phyloP scores from a whole-genome alignment of 208 protist species.

The Jaenimonas drosophilae region DNA sequence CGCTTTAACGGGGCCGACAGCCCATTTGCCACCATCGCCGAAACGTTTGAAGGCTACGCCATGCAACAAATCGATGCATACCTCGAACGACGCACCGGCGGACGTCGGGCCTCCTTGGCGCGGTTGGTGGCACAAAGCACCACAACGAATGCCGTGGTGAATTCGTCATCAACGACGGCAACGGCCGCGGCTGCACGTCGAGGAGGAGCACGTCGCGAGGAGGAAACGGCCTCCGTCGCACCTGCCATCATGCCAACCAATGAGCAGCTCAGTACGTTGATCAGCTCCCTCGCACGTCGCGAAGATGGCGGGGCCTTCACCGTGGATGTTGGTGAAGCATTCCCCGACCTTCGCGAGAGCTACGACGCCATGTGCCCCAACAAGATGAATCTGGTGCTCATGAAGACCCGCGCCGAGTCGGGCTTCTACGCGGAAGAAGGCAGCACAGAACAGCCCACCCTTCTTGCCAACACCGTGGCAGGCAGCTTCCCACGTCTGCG shows the following conservation, averaged over 20 bases:
- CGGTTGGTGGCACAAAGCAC: slow-evolving; percentile 15
- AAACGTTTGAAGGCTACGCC: slow-evolving; percentile 56
- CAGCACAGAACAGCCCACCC: slow-evolving; percentile 3
- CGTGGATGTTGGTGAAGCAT: slow-evolving; percentile 66
- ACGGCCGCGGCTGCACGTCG: slow-evolving; percentile 1
- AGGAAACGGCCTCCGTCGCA: neutral
- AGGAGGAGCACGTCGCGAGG: neutral
- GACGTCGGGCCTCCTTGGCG: slow-evolving; percentile 48
- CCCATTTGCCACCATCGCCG: slow-evolving; percentile 33
- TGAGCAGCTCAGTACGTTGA: slow-evolving; percentile 39
- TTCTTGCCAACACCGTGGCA: slow-evolving; percentile 48
- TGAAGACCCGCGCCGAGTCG: slow-evolving; percentile 37
- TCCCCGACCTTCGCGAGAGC: slow-evolving; percentile 49
- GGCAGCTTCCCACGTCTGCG: slow-evolving; percentile 44
- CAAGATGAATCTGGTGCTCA: slow-evolving; percentile 70
- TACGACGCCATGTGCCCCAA: slow-evolving; percentile 66
- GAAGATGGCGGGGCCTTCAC: slow-evolving; percentile 69
- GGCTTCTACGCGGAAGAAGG: slow-evolving; percentile 37
- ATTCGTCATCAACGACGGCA: neutral
- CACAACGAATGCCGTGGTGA: neutral
- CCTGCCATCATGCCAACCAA: slow-evolving; percentile 1
- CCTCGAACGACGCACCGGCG: slow-evolving; percentile 39
- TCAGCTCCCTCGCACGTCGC: slow-evolving; percentile 45
- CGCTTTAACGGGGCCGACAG: slow-evolving; percentile 62
- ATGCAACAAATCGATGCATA: slow-evolving; percentile 49